Evolutionary conservation across 2,329 filamentous ascomycete genomes (phyloP), one percentile per base, ranked within the genome.

Genomic region (Stemphylium beticola): DNA sequence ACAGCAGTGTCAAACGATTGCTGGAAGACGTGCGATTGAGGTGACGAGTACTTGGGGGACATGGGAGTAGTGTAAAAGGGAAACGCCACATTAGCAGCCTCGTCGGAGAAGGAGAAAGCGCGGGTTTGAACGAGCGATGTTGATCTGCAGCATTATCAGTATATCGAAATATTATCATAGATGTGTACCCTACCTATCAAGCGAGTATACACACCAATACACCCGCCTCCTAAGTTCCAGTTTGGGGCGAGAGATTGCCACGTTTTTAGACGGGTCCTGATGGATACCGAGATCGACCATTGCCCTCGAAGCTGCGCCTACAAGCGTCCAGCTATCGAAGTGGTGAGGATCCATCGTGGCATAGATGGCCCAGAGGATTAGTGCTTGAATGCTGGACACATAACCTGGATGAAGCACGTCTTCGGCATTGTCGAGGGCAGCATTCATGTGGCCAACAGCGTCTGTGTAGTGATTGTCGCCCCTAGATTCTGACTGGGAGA

Each of bases 61-160:
- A 74, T 63, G 40, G 69, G 39, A n/a, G 43, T 57, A 26, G 66
- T 67, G 31, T 77, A 73, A 49, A 84, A 82, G 1, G 92, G 92
- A 58, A 92, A 85, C n/a, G 84, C 85, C 26, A 98, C 93, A 61
- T 91, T 88, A 22, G 90, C 85, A 5, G 93, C 89, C 51, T 93
- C 91, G 70, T 98, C 93, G 0, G 92, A 93, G 70, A 98, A 97
- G 0, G 93, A 96, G 73, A 97, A 97, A 0, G 92, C 88, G 31
- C 92, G 84, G 10, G 90, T 90, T 62, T 96, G 87, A 4, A 93
- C 90, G 80, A 96, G 90, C 64, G 92, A 96, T 40, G 96, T 93
- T 10, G 91, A 87, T 68, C 92, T 92, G 48, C 5, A 24, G 22
- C 3, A 9, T 2, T 12, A 4, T 55, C 39, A 55, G 52, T 6